A percentile compares a stretch with the other conserved stretches of the same genome.
phyloP scores from a whole-genome alignment of 345 rosid species.

The Lenwebbia sp. region DNA sequence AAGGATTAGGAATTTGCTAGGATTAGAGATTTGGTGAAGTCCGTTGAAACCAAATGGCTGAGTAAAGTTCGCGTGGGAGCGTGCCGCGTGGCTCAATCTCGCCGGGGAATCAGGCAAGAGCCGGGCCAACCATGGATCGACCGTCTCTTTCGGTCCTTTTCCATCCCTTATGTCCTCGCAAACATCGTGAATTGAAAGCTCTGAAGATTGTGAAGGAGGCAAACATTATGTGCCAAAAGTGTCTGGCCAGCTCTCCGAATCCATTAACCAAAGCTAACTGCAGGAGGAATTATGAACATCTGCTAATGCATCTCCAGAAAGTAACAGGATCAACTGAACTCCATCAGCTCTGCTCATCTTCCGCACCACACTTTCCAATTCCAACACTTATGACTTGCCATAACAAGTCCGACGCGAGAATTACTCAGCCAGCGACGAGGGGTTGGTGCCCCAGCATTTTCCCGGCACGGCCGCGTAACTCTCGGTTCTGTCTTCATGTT shows the following conservation, averaged over 20 bases:
- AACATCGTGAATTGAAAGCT: neutral
- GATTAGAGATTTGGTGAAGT: neutral
- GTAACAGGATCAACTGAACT: neutral
- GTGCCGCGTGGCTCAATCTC: neutral
- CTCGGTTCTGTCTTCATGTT: too few relatives aligned
- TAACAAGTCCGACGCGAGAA: neutral
- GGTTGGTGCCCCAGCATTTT: too few relatives aligned
- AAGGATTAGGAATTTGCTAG: too few relatives aligned
- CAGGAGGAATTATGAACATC: neutral
- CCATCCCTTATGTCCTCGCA: neutral
- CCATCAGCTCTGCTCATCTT: neutral
- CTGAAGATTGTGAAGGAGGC: neutral
- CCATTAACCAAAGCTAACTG: neutral
- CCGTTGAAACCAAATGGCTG: neutral
- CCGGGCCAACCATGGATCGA: neutral
- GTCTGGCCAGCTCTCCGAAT: neutral
- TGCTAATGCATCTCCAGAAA: neutral
- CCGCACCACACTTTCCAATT: neutral
- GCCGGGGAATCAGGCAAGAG: neutral
- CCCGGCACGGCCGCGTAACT: too few relatives aligned
- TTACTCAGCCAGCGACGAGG: too few relatives aligned
- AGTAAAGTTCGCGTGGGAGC: neutral
- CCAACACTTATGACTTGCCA: neutral
- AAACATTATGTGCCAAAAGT: neutral
- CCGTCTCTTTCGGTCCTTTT: neutral